Evolutionary conservation across 257 asterid species (phyloP), one percentile per base, ranked within the genome.

Genomic region (Primulina huaijiensis): DNA sequence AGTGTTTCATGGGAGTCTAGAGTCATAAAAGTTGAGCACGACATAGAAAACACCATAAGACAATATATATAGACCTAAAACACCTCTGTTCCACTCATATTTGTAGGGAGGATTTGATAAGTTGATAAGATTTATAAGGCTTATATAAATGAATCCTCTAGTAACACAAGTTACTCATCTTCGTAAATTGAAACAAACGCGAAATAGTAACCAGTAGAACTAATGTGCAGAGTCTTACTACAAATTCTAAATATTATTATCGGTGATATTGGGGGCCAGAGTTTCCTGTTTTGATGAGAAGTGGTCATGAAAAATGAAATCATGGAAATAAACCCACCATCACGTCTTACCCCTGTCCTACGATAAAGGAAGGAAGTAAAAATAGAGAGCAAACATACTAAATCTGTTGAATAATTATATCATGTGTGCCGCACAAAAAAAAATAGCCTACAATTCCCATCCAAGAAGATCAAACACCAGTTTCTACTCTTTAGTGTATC

Each of bases 1-100:
- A 72, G 72, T 75, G 82, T 78, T 82, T 83, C 81, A 83, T 76
- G 80, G 78, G 74, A 72, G 84, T 82, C 86, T 77, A 71, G 69
- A 82, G 77, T 79, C 85, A 78, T 80, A 80, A 80, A 81, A 74
- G 68, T 75, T 79, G 72, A 72, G 82, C 71, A 70, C 76, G 76
- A 81, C 90, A 85, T 78, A 81, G 74, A 78, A 72, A 72, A 67
- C 77, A 82, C 53, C 72, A 82, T 62, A 71, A 79, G 79, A 82
- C 68, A 79, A 67, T 75, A 59, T 31, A 59, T 76, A 81, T 52
- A 79, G 82, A 82, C 64, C 65, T 61, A 66, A 50, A 75, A 70
- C 35, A 50, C n/a, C 17, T 3, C 7, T 16, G 19, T 16, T 20
- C 21, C 57, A 4, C 19, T 50, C 16, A 50, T 50, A 46, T 46